These are phyloP conservation scores for Pseudogymnoascus sp. DNA, from an alignment of 2,329 filamentous ascomycete genomes.

Conservation along the genomic window DNA sequence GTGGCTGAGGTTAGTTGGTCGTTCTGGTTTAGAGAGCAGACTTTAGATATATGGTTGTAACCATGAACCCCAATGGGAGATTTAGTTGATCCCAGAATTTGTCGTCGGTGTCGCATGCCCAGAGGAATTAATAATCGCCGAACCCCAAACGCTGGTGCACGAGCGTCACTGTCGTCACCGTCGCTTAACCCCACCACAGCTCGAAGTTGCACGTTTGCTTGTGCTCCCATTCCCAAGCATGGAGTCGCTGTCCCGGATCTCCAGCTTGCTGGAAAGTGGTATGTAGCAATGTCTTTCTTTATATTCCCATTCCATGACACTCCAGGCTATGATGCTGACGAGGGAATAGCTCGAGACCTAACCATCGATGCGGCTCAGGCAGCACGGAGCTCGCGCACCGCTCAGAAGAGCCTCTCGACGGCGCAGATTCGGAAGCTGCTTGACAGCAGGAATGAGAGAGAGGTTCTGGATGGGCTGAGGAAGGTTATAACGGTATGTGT, in stretches of 20 bases:
- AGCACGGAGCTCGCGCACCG: slow-evolving; percentile 59
- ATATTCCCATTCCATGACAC: not conserved
- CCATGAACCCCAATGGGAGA: not conserved
- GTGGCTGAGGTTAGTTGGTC: not conserved
- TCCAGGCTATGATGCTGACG: not conserved
- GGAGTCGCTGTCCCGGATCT: slow-evolving; percentile 95
- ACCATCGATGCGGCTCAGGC: slow-evolving; percentile 95
- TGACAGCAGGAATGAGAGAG: slow-evolving; percentile 86
- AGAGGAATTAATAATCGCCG: not conserved
- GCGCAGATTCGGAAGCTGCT: slow-evolving; percentile 88
- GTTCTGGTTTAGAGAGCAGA: not conserved
- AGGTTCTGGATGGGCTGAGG: slow-evolving; percentile 85
- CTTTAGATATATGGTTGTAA: not conserved
- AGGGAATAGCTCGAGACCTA: slow-evolving; percentile 73
- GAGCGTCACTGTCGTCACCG: slow-evolving; percentile 7
- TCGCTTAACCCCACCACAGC: slow-evolving; percentile 26
- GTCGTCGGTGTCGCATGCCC: not conserved
- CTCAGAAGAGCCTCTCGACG: slow-evolving; percentile 62
- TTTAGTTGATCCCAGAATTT: not conserved
- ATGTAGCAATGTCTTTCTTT: slow-evolving; percentile 28
- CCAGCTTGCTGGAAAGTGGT: slow-evolving; percentile 92
- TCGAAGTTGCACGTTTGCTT: slow-evolving; percentile 3
- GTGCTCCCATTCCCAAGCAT: slow-evolving; percentile 42
- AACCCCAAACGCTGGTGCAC: not conserved
- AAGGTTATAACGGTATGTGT: slow-evolving; percentile 75